Base-by-base conservation (phyloP, 305 asterid genomes). In the Euphrasia arctica region DNA sequence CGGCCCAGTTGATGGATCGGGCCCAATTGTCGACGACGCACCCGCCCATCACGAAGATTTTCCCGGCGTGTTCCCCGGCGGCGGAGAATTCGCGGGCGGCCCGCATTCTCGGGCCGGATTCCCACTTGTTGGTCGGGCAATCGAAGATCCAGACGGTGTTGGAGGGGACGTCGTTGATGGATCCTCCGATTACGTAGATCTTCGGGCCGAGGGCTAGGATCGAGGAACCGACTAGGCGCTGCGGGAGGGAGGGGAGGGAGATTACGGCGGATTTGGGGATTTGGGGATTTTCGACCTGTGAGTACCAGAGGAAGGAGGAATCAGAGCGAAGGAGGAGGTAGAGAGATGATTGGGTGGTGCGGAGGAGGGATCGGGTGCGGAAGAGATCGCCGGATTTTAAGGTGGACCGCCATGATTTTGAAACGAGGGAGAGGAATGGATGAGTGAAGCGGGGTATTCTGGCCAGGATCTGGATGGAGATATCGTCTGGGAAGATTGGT, bases 11-110 rank as follows among this genome's bases (percentile, higher is more conserved):
- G 48, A 66, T 75, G 8, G 95, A 87, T 49, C 91, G 76, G 4
- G 92, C 50, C 95, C 91, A 87, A 54, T 78, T 89, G 72, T 89
- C 95, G n/a, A 89, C 82, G 13, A 81, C 80, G 62, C 98, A 89
- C 6, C 98, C 98, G 14, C 96, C 98, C 65, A 91, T 69, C 3
- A 89, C 95, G 61, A 77, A 87, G 27, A 89, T 80, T 75, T 66
- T 89, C 45, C 90, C 95, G 4, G 64, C 67, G 60, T 77, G 78
- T 25, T 68, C 90, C 66, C 80, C 95, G n/a, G 96, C 86, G 0
- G 91, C 98, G 0, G 92, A 79, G 13, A 91, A 91, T 70, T 91
- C 98, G 36, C 98, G 73, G 42, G 84, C 75, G 2, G 75, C 84
- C 76, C 75, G 73, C 95, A 89, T 89, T 64, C 60, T 85, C 5